Evolutionary conservation across 495 filamentous ascomycete species (phyloP), one percentile per base, ranked within the genome.

Genomic region (Penicillium parvum): DNA sequence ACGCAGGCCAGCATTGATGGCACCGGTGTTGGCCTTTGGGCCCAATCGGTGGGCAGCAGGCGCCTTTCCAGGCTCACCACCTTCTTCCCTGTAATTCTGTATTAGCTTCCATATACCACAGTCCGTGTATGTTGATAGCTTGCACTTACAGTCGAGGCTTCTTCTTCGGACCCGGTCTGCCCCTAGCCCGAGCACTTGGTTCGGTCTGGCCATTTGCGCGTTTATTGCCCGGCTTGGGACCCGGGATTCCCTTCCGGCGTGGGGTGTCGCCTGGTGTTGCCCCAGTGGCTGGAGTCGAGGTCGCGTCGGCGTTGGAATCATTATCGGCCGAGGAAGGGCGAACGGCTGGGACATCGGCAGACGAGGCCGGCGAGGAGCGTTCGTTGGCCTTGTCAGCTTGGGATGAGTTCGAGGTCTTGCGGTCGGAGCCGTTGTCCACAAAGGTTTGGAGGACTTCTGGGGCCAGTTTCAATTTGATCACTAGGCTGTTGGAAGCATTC

Each of bases 21-120:
- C 91, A 43, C 92, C 92, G 55, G 92, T 88, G 65, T 97, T 98
- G 30, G 92, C 91, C 68, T 97, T 98, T 37, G 92, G 92, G 8
- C 91, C 91, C 15, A 97, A 84, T 61, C 92, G 94, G 56, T 88
- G 86, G 29, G 75, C 61, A 14, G 74, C 47, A 32, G 55, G 37
- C 18, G 60, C 47, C 43, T 70, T 74, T 18, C 68, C 47, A 34
- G 69, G 64, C 36, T 83, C 82, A 47, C 73, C 63, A 41, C 79
- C 78, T 43, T 84, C 82, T 6, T 85, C 82, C 52, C 77, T 84
- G 45, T 53, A n/a, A n/a, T n/a, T n/a, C n/a, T n/a, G n/a, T n/a
- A n/a, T n/a, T n/a, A n/a, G n/a, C n/a, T n/a, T n/a, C n/a, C n/a
- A n/a, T n/a, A n/a, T n/a, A n/a, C n/a, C n/a, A n/a, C n/a, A n/a